Evolutionary conservation across 2,329 filamentous ascomycete species (phyloP).

Genomic region (Aaosphaeria arxii): DNA sequence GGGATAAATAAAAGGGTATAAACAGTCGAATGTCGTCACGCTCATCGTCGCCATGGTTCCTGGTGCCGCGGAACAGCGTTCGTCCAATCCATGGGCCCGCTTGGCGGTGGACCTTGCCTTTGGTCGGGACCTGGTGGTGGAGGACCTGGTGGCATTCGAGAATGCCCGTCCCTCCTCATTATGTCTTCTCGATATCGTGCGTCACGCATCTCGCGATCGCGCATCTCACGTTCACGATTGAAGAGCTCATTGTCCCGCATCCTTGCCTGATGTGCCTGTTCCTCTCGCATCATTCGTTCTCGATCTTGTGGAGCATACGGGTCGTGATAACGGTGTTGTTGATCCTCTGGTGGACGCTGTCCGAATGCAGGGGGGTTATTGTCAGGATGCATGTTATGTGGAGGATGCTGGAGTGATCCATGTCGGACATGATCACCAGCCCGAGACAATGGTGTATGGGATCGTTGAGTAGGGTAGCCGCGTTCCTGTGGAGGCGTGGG

Average conservation of each 20-base stretch:
- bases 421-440: conserved; percentile 22
- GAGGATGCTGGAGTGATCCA: conserved; percentile 28
- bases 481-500: conserved; percentile 23
- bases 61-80: conserved; percentile 1
- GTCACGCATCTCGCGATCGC: conserved; percentile 9
- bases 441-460: conserved; percentile 32
- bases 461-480: conserved; percentile 23
- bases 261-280: conserved; percentile 12
- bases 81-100: conserved; percentile 5
- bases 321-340: conserved; percentile 19
- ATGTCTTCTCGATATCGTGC: conserved; percentile 7
- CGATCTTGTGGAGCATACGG: conserved; percentile 17
- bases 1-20: no score
- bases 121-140: conserved; percentile 3
- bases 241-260: conserved; percentile 19
- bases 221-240: conserved; percentile 13
- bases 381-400: conserved; percentile 26
- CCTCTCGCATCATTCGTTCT: conserved; percentile 27
- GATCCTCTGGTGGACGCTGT: conserved; percentile 27
- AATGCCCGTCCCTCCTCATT: conserved; percentile 4
- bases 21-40: no score
- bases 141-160: not conserved
- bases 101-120: conserved; percentile 1
- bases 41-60: no score
- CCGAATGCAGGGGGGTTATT: conserved; percentile 22